Conservation (phyloP, 768 basidiomycete species). For the Cubamyces sp. region DNA sequence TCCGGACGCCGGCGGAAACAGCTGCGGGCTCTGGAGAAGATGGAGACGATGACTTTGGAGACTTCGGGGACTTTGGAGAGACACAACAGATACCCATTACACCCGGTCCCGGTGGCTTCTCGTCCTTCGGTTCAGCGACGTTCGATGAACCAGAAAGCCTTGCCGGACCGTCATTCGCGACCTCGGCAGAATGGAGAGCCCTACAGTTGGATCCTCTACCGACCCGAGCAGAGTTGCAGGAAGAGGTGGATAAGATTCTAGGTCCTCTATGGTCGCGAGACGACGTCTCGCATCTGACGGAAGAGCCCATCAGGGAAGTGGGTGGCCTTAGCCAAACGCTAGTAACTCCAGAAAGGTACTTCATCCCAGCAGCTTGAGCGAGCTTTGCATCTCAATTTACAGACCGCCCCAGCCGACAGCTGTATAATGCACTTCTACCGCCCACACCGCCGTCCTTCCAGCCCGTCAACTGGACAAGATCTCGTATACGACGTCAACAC, state of each 20-base stretch:
- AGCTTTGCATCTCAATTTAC: constrained; percentile 29
- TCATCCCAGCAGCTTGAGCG: constrained; percentile 12
- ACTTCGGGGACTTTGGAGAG: constrained; percentile 88
- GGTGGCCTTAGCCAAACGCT: constrained; percentile 84
- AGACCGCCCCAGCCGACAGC: constrained; percentile 62
- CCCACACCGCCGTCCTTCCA: constrained; percentile 74
- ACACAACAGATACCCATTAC: constrained; percentile 33
- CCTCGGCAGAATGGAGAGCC: constrained; percentile 56
- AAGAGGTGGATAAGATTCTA: constrained; percentile 68
- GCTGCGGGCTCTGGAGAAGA: constrained; percentile 40
- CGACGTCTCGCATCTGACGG: constrained; percentile 57
- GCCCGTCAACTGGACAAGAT: constrained; percentile 94
- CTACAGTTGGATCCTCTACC: constrained; percentile 70
- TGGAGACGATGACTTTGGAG: constrained; percentile 80
- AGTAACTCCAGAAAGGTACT: constrained; percentile 73
- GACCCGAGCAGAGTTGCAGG: constrained; percentile 55
- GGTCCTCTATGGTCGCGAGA: constrained; percentile 64
- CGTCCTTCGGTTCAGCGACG: constrained; percentile 11
- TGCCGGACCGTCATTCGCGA: constrained; percentile 34
- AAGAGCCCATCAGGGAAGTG: constrained; percentile 76
- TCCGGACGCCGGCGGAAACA: constrained; percentile 53
- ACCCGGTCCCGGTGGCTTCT: constrained; percentile 10
- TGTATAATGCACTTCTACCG: constrained; percentile 71
- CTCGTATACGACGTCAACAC: constrained; percentile 87
- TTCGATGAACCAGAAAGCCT: constrained; percentile 34